A percentile compares a stretch with the other conserved stretches of the same genome.
Conservation (phyloP, 768 basidiomycete genomes). For the Leccinum olivaceopallidum region DNA sequence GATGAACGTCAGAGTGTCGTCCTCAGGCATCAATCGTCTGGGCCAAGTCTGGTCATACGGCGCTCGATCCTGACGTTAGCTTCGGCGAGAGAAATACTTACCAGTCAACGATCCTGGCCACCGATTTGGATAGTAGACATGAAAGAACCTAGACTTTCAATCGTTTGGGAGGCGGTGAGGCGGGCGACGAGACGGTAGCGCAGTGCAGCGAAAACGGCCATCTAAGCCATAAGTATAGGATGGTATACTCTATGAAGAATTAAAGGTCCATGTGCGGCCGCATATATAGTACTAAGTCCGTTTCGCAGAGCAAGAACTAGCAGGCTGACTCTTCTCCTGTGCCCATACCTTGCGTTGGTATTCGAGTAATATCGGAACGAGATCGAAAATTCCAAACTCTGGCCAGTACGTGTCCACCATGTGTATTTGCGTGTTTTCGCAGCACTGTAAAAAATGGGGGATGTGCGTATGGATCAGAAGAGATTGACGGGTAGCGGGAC, state of each 20-base stretch:
- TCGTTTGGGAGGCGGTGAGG: background rate
- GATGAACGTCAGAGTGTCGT: background rate
- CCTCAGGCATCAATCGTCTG: background rate
- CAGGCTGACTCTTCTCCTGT: background rate
- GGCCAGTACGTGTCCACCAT: slow-evolving; percentile 91
- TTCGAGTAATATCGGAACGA: slow-evolving; percentile 84
- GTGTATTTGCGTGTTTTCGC: slow-evolving; percentile 83
- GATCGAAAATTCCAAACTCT: slow-evolving; percentile 83
- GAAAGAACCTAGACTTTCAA: background rate
- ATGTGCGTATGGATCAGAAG: background rate
- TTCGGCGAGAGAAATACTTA: background rate
- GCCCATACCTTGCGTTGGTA: slow-evolving; percentile 81
- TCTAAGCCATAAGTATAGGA: background rate
- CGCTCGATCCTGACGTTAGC: background rate
- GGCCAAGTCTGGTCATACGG: background rate
- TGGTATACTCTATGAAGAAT: background rate
- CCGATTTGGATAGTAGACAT: too few relatives aligned
- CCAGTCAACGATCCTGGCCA: background rate
- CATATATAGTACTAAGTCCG: background rate
- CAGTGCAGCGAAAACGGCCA: too few relatives aligned
- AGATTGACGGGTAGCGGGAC: slow-evolving; percentile 20
- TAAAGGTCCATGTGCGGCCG: background rate
- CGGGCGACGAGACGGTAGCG: background rate
- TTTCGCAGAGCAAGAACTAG: background rate
- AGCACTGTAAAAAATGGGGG: slow-evolving; percentile 49